phyloP scores from a whole-genome alignment of 495 filamentous ascomycete species.

The Astrothelium subdiscretum region DNA sequence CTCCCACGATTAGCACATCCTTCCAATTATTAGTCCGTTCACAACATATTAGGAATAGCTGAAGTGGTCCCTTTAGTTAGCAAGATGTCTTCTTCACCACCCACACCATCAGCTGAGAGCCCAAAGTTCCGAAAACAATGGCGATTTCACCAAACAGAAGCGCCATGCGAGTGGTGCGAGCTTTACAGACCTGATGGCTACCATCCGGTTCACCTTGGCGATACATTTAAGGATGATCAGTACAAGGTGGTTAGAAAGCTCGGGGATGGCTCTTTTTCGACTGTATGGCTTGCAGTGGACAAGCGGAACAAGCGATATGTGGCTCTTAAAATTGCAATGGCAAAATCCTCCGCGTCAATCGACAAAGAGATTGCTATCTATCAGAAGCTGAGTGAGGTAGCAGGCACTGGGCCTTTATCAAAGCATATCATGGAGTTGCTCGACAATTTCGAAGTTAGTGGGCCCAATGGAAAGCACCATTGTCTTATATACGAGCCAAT shows the following conservation, averaged over 20 bases:
- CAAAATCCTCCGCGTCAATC: neutral
- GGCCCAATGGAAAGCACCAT: conserved; percentile 19
- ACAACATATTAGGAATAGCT: no score
- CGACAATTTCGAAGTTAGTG: conserved; percentile 24
- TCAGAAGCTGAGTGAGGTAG: neutral
- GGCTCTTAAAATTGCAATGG: neutral
- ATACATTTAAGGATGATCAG: conserved; percentile 22
- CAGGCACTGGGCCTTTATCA: neutral
- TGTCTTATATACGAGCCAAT: conserved; percentile 29
- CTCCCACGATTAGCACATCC: no score
- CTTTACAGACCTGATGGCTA: conserved; percentile 34
- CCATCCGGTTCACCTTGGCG: conserved; percentile 32
- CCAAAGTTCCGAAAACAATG: neutral
- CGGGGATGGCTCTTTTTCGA: conserved; percentile 34
- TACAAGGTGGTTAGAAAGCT: conserved; percentile 35
- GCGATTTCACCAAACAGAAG: neutral
- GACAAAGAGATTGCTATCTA: neutral
- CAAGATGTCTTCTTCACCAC: neutral
- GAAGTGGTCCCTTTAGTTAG: no score
- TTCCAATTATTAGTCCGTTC: no score
- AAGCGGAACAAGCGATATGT: conserved; percentile 1
- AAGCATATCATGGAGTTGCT: conserved; percentile 22
- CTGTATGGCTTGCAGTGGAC: conserved; percentile 35
- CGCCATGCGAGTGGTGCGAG: neutral
- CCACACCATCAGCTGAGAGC: neutral